phyloP scores from a whole-genome alignment of 1,284 basidiomycete genomes.

The Gastroboletus turbinatus region DNA sequence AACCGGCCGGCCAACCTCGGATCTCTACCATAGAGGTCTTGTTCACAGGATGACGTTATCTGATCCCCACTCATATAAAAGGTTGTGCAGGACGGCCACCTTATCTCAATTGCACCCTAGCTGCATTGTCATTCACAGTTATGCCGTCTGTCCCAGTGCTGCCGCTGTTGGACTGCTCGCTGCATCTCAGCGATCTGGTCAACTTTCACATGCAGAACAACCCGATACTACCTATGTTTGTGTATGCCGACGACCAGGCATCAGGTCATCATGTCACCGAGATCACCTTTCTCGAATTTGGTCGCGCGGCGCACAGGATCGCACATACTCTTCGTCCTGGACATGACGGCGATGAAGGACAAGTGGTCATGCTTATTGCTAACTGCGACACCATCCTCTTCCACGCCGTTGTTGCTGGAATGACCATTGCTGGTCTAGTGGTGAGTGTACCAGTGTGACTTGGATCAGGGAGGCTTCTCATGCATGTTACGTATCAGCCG shows the following conservation, averaged over 20 bases:
- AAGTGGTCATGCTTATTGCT: slow-evolving; percentile 31
- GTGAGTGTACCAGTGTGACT: slow-evolving; percentile 13
- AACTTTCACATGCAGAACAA: slow-evolving; percentile 24
- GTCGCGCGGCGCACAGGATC: slow-evolving; percentile 29
- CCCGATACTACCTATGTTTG: slow-evolving; percentile 14
- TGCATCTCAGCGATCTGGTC: slow-evolving; percentile 13
- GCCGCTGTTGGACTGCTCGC: slow-evolving; percentile 9
- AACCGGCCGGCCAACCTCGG: background rate
- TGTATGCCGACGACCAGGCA: slow-evolving; percentile 12
- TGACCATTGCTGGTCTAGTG: slow-evolving; percentile 28
- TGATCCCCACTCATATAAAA: background rate
- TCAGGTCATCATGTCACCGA: slow-evolving; percentile 7
- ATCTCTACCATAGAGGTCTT: too few species aligned
- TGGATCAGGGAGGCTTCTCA: too few species aligned
- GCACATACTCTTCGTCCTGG: slow-evolving; percentile 20
- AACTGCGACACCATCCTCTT: slow-evolving; percentile 31
- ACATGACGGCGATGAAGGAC: slow-evolving; percentile 15
- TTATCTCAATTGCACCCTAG: background rate
- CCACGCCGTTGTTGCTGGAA: slow-evolving; percentile 26
- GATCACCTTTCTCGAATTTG: slow-evolving; percentile 27
- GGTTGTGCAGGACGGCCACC: too few species aligned
- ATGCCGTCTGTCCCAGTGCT: background rate
- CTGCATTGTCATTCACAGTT: background rate
- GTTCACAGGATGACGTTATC: background rate
- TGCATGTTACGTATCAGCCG: slow-evolving; percentile 18